phyloP scores from a whole-genome alignment of 768 basidiomycete species.

The Tricholoma matsutake region DNA sequence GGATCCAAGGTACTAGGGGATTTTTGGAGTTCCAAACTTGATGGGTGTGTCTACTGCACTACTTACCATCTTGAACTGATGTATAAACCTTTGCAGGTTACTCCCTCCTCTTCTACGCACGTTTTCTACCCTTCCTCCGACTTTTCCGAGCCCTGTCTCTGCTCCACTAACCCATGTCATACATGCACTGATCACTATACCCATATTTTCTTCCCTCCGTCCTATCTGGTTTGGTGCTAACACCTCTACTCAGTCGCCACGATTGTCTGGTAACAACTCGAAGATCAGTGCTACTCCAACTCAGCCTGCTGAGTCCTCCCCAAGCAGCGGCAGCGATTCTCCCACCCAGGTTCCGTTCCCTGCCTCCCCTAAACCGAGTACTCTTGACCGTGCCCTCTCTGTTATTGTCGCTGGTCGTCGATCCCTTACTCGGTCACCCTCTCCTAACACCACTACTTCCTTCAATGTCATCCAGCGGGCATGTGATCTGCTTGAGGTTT shows the following conservation, averaged over 20 bases:
- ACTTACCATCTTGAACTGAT: neutral
- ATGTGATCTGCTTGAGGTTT: slow-evolving; percentile 64
- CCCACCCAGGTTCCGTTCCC: slow-evolving; percentile 25
- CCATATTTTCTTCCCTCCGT: slow-evolving; percentile 55
- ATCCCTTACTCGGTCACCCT: slow-evolving; percentile 47
- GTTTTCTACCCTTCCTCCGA: slow-evolving; percentile 63
- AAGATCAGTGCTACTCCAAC: slow-evolving; percentile 33
- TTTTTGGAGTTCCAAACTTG: slow-evolving; percentile 70
- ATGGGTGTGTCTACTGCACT: slow-evolving; percentile 49
- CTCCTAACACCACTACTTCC: slow-evolving; percentile 31
- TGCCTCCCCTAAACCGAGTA: slow-evolving; percentile 37
- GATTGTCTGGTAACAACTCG: slow-evolving; percentile 32
- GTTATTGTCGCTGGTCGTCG: slow-evolving; percentile 51
- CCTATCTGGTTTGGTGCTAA: slow-evolving; percentile 58
- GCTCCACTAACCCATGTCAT: slow-evolving; percentile 80
- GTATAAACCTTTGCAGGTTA: slow-evolving; percentile 40
- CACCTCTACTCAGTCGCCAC: slow-evolving; percentile 29
- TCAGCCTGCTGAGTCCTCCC: slow-evolving; percentile 24
- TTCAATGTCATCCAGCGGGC: slow-evolving; percentile 60
- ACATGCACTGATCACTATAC: slow-evolving; percentile 78
- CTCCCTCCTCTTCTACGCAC: slow-evolving; percentile 68
- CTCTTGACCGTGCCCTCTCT: slow-evolving; percentile 58
- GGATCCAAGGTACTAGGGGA: slow-evolving; percentile 61
- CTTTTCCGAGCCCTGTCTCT: slow-evolving; percentile 60
- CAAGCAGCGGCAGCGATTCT: slow-evolving; percentile 39